Conservation (phyloP, 768 basidiomycete genomes). For the Tulasnella sp. region DNA sequence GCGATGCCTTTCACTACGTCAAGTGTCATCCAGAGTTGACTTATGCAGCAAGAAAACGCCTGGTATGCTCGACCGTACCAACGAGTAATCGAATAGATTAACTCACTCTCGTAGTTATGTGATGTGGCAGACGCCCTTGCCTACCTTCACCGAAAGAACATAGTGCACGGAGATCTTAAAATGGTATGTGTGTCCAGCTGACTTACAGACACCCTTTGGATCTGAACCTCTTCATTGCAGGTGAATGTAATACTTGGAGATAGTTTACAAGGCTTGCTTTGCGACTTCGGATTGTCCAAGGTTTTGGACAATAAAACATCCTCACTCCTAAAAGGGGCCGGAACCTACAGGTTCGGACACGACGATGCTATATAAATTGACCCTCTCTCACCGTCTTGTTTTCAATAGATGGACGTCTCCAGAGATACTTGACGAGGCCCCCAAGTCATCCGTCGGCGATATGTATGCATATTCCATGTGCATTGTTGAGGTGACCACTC, state of each 20-base stretch:
- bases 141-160: neutral
- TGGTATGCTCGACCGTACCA: neutral
- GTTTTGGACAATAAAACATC: neutral
- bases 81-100: too few species aligned
- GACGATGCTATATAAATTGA: neutral
- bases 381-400: neutral
- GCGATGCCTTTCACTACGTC: conserved; percentile 5
- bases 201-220: neutral
- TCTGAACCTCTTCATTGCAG: neutral
- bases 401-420: conserved; percentile 6
- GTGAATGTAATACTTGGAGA: conserved; percentile 7
- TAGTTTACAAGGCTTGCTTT: neutral
- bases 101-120: neutral
- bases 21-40: neutral
- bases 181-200: neutral
- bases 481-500: conserved; percentile 14
- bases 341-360: conserved; percentile 3
- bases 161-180: neutral
- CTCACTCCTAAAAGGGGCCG: neutral
- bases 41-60: neutral
- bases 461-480: conserved; percentile 15
- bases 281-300: conserved; percentile 13
- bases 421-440: conserved; percentile 4
- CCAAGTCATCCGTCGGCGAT: conserved; percentile 1
- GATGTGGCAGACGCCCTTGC: neutral